Evolutionary conservation across 2,329 filamentous ascomycete species (phyloP).

Genomic region (Ambrosiella cleistominuta): DNA sequence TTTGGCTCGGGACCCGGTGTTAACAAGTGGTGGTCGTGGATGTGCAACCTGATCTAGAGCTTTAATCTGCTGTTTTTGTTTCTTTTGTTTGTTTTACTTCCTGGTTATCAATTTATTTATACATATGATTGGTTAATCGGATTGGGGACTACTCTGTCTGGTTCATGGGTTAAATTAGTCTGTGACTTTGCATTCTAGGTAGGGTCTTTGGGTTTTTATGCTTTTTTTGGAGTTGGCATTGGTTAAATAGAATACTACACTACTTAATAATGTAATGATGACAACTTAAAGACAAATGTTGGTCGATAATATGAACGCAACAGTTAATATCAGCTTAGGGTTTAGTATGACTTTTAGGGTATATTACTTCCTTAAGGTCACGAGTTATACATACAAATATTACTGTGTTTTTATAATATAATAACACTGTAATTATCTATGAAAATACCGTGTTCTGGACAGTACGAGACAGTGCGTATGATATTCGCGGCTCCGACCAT

Average conservation of each 20-base stretch:
- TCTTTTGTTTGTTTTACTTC: background rate
- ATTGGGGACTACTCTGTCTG: background rate
- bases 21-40: slow-evolving; percentile 81
- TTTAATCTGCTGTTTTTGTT: background rate
- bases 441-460: background rate
- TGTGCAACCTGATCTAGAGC: slow-evolving; percentile 52
- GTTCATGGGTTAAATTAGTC: background rate
- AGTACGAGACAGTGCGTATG: background rate
- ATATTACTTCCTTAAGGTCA: background rate
- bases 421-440: background rate
- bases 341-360: no score
- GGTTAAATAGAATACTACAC: background rate
- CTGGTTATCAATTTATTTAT: background rate
- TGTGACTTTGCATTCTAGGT: background rate
- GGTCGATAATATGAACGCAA: no score
- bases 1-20: slow-evolving; percentile 49
- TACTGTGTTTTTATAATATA: background rate
- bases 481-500: background rate
- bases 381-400: background rate
- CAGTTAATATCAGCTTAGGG: no score
- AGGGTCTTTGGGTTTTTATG: background rate
- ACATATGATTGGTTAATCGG: background rate
- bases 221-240: background rate
- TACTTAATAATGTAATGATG: no score
- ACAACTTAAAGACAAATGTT: no score